Evolutionary conservation across 2,329 filamentous ascomycete species (phyloP).

Genomic region (Huntiella abstrusa): DNA sequence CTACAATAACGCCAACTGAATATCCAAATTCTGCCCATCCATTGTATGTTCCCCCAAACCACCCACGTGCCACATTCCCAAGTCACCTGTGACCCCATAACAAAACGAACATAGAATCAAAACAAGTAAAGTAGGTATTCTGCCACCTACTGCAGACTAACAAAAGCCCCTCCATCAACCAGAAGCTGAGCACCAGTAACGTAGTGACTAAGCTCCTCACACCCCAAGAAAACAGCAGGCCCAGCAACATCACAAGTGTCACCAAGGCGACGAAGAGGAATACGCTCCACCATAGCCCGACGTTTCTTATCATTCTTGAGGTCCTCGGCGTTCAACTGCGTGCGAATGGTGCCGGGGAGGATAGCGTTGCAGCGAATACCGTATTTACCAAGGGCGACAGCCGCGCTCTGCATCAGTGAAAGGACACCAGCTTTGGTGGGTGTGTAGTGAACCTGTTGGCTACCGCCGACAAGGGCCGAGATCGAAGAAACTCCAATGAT

Average conservation of each 20-base stretch:
- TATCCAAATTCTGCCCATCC: too few species aligned
- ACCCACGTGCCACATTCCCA: too few species aligned
- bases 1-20: too few species aligned
- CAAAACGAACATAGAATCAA: too few species aligned
- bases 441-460: constrained; percentile 66
- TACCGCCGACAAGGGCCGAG: constrained; percentile 58
- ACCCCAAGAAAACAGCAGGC: constrained; percentile 69
- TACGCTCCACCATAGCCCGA: constrained; percentile 60
- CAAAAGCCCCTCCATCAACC: constrained; percentile 77
- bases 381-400: constrained; percentile 58
- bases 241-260: constrained; percentile 60
- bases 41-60: too few species aligned
- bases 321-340: constrained; percentile 71
- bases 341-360: constrained; percentile 65
- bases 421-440: constrained; percentile 72
- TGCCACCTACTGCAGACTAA: constrained; percentile 52
- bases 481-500: constrained; percentile 65
- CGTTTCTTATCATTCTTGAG: constrained; percentile 54
- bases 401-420: constrained; percentile 66
- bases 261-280: constrained; percentile 60
- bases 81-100: too few species aligned
- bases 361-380: constrained; percentile 68
- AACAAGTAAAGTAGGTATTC: too few species aligned
- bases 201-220: constrained; percentile 59
- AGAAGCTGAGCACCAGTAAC: constrained; percentile 68